Base-by-base conservation (phyloP, 371 early-diverging fungal genomes). In the Syncephalastrum contaminatum region DNA sequence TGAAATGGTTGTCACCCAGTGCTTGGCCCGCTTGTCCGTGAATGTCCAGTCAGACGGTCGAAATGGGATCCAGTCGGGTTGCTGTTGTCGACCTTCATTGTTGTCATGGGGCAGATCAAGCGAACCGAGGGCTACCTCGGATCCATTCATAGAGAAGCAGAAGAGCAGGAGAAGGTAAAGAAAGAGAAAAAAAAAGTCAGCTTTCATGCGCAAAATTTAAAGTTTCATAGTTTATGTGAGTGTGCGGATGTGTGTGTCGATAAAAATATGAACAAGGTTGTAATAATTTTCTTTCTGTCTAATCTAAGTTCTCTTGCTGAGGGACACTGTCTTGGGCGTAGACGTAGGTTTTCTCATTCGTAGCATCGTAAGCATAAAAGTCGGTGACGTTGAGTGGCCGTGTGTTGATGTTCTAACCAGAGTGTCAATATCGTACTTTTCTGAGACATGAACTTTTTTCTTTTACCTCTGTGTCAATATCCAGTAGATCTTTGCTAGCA, bases 331-430 rank as follows among this genome's bases (percentile, higher is more conserved):
- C 24, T 51, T 42, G 49, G 4, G 62, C 14, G 20, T 56, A 57
- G 41, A 63, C 48, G 20, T 71, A 62, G 10, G 73, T 53, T 45
- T 72, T 73, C 36, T 67, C 65, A 43, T 70, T 71, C 16, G 73
- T 67, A 21, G 60, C 69, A 24, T 75, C 75, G 51, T 53, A 64
- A 36, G 66, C 60, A 44, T 83, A 88, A 67, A 90, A 90, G 56
- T 90, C 91, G 4, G 62, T 53, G 10, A 89, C 42, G 4, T 64
- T 63, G 44, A 90, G 67, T 19, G 87, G 79, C 43, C 89, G 82
- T 14, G 86, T 76, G 36, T 78, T 66, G 48, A 84, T 65, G 25
- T 73, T 73, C 81, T 81, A 44, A 53, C 22, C 8, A 43, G 50
- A 54, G 25, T 0, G 15, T 18, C 4, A 48, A 48, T 16, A 14